phyloP scores from a whole-genome alignment of 352 stramenopile genomes.

The Globisporangium sylvaticum region DNA sequence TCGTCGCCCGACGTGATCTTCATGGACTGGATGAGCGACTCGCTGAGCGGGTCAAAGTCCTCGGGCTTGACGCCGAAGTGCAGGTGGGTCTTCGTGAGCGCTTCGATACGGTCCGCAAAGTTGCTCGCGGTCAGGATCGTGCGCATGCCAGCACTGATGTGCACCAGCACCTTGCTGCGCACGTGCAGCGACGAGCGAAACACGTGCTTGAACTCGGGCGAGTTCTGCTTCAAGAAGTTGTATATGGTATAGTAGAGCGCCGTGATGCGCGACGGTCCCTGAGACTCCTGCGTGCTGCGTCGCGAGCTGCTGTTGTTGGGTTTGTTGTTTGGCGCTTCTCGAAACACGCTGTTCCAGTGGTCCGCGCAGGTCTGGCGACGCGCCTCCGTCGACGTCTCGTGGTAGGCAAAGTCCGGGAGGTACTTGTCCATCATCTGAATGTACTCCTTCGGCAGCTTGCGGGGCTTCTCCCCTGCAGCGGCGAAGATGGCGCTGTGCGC shows the following conservation, averaged over 20 bases:
- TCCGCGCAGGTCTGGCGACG: conserved; percentile 26
- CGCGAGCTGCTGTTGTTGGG: conserved; percentile 19
- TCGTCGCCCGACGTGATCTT: conserved; percentile 37
- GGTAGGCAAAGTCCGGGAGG: conserved; percentile 34
- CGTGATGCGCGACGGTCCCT: conserved; percentile 20
- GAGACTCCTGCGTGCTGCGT: conserved; percentile 16
- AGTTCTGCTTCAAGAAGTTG: conserved; percentile 39
- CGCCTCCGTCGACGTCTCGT: conserved; percentile 23
- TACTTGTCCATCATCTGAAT: conserved; percentile 31
- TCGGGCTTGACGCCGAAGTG: conserved; percentile 62
- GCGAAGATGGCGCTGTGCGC: conserved; percentile 16
- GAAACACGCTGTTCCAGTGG: conserved; percentile 40
- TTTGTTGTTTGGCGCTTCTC: conserved; percentile 16
- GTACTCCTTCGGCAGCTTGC: conserved; percentile 27
- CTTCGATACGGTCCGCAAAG: conserved; percentile 65
- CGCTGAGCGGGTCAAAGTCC: conserved; percentile 57
- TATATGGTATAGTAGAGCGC: conserved; percentile 47
- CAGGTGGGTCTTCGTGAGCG: conserved; percentile 71
- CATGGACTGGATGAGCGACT: conserved; percentile 62
- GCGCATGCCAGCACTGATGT: conserved; percentile 75
- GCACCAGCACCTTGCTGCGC: conserved; percentile 82
- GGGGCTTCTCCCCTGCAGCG: conserved; percentile 9
- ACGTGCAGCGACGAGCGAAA: conserved; percentile 53
- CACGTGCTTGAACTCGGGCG: conserved; percentile 40
- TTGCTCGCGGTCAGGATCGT: conserved; percentile 36